Evolutionary conservation across 345 rosid genomes (phyloP).

Genomic region (Ceriops decandra): DNA sequence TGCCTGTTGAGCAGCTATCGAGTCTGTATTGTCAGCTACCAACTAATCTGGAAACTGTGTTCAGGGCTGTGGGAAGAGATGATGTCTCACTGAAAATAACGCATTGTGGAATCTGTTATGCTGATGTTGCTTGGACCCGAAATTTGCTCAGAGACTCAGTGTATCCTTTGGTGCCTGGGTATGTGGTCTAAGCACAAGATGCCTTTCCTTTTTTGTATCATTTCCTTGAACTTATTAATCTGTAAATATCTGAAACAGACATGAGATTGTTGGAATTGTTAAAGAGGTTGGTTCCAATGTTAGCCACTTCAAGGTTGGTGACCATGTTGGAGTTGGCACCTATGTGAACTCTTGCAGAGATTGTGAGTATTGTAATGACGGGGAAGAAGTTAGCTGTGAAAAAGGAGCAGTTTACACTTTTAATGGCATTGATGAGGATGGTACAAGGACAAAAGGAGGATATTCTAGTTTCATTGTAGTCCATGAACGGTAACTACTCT

Average conservation of each 20-base stretch:
- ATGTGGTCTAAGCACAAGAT: constrained; percentile 14
- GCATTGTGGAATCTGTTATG: constrained; percentile 89
- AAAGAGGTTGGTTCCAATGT: constrained; percentile 74
- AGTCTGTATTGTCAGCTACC: neutral
- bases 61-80: constrained; percentile 54
- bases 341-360: constrained; percentile 77
- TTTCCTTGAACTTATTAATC: constrained; percentile 13
- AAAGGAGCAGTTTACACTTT: constrained; percentile 58
- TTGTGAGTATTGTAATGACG: constrained; percentile 62
- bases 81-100: constrained; percentile 76
- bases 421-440: constrained; percentile 66
- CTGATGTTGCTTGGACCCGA: constrained; percentile 72
- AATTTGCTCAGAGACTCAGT: constrained; percentile 55
- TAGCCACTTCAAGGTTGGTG: constrained; percentile 58
- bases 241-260: constrained; percentile 38
- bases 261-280: constrained; percentile 84
- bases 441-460: constrained; percentile 79
- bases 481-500: constrained; percentile 53
- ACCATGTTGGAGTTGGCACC: constrained; percentile 89
- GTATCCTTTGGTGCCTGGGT: constrained; percentile 95
- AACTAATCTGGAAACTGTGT: neutral
- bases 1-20: neutral
- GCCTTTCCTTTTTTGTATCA: neutral
- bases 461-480: constrained; percentile 72
- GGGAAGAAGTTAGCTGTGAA: constrained; percentile 50